Conservation (phyloP, 805 yeast species). For the Isabelozyma gotoi region DNA sequence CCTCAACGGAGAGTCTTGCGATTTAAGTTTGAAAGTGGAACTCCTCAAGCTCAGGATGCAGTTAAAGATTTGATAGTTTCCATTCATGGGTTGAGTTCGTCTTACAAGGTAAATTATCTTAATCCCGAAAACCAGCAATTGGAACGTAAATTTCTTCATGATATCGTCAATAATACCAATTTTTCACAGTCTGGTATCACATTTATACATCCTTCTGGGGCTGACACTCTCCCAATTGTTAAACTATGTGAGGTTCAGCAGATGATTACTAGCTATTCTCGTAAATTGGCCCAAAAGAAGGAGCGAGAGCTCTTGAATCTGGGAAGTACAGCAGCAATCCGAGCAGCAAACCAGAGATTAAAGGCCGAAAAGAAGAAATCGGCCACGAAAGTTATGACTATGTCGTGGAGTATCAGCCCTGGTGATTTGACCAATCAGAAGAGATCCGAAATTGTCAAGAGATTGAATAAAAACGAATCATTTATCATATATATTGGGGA, state of each 20-base stretch:
- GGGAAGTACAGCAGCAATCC: constrained; percentile 33
- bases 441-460: constrained; percentile 27
- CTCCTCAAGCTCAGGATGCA: constrained; percentile 27
- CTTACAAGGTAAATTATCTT: constrained; percentile 25
- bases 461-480: constrained; percentile 32
- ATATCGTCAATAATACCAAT: constrained; percentile 30
- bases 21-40: constrained; percentile 23
- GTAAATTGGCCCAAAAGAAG: constrained; percentile 29
- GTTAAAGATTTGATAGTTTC: constrained; percentile 21
- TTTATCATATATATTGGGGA: constrained; percentile 27
- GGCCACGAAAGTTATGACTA: constrained; percentile 28
- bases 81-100: constrained; percentile 15
- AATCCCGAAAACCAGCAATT: constrained; percentile 22
- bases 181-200: constrained; percentile 22
- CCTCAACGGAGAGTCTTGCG: constrained; percentile 7
- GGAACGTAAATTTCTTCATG: constrained; percentile 22
- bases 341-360: constrained; percentile 24
- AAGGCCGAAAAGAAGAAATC: constrained; percentile 37
- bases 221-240: constrained; percentile 24
- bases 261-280: constrained; percentile 33
- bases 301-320: constrained; percentile 29
- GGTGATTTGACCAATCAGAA: constrained; percentile 41
- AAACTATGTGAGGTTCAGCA: constrained; percentile 23
- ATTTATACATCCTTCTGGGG: constrained; percentile 16
- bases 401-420: constrained; percentile 38